phyloP scores from a whole-genome alignment of 306 rosid genomes.

The Lathyrus aphaca region DNA sequence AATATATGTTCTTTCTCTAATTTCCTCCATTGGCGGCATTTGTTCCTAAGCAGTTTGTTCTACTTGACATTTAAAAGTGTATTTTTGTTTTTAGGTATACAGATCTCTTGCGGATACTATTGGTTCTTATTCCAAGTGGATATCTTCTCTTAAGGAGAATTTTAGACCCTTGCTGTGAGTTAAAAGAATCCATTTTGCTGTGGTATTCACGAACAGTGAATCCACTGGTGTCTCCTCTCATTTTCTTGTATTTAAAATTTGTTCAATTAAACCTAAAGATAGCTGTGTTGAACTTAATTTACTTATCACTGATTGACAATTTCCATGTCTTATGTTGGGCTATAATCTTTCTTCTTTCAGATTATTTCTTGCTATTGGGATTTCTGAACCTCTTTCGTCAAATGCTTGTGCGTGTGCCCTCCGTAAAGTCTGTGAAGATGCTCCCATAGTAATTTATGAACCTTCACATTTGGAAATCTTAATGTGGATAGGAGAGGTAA shows the following conservation, averaged over 20 bases:
- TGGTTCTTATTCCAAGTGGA: constrained; percentile 90
- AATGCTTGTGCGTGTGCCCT: constrained; percentile 87
- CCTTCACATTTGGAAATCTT: constrained; percentile 90
- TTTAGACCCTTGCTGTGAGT: constrained; percentile 83
- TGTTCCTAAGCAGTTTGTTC: constrained; percentile 38
- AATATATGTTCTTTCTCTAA: constrained; percentile 28
- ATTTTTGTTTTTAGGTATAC: constrained; percentile 65
- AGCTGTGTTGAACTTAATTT: constrained; percentile 21
- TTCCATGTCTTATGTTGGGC: constrained; percentile 41
- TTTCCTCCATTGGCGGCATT: constrained; percentile 40
- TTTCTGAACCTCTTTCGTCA: constrained; percentile 79
- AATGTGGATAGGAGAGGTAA: constrained; percentile 99
- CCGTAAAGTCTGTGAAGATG: constrained; percentile 93
- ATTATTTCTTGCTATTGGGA: constrained; percentile 87
- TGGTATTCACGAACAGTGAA: constrained; percentile 23
- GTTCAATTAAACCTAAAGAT: constrained; percentile 33
- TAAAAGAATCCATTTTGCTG: constrained; percentile 36
- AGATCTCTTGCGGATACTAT: constrained; percentile 89
- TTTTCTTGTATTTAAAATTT: constrained; percentile 13
- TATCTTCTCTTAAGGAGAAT: constrained; percentile 72
- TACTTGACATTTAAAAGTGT: constrained; percentile 38
- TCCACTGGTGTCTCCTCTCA: constrained; percentile 2
- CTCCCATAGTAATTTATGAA: constrained; percentile 77
- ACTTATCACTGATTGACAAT: constrained; percentile 35
- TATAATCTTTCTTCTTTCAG: constrained; percentile 58